phyloP scores from a whole-genome alignment of 495 filamentous ascomycete species.

The Chaetomium fimeti region DNA sequence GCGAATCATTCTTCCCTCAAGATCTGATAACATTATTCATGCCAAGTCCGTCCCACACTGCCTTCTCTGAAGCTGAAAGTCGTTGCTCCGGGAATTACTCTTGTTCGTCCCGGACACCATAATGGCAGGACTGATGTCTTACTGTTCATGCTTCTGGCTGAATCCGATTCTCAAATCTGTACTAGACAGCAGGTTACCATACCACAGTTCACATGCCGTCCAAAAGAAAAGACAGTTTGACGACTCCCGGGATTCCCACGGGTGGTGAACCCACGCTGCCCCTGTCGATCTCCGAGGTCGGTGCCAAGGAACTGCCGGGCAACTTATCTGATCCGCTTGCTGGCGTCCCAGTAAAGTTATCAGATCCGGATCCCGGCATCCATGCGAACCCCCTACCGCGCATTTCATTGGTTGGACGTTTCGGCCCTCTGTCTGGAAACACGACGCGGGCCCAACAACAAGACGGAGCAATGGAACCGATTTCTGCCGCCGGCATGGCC shows the following conservation, averaged over 20 bases:
- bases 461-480: background rate
- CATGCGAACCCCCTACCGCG: constrained; percentile 21
- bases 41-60: constrained; percentile 25
- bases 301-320: constrained; percentile 26
- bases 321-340: constrained; percentile 45
- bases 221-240: background rate
- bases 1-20: constrained; percentile 13
- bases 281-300: constrained; percentile 32
- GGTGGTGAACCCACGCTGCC: background rate
- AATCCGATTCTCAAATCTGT: too few species aligned
- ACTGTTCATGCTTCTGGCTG: too few species aligned
- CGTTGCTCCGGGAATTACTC: too few species aligned
- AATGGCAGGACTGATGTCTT: too few species aligned
- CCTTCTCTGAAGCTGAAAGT: too few species aligned
- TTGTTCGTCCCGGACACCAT: too few species aligned
- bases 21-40: constrained; percentile 49
- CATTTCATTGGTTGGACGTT: constrained; percentile 25
- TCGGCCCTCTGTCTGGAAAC: background rate
- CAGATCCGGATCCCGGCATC: constrained; percentile 45
- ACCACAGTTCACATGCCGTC: too few species aligned
- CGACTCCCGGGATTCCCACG: background rate
- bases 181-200: too few species aligned
- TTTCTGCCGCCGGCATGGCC: constrained; percentile 9
- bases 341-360: constrained; percentile 48
- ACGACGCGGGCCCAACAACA: background rate